Evolutionary conservation across 2,329 filamentous ascomycete species (phyloP).

Genomic region (Macrophomina pseudophaseolina): DNA sequence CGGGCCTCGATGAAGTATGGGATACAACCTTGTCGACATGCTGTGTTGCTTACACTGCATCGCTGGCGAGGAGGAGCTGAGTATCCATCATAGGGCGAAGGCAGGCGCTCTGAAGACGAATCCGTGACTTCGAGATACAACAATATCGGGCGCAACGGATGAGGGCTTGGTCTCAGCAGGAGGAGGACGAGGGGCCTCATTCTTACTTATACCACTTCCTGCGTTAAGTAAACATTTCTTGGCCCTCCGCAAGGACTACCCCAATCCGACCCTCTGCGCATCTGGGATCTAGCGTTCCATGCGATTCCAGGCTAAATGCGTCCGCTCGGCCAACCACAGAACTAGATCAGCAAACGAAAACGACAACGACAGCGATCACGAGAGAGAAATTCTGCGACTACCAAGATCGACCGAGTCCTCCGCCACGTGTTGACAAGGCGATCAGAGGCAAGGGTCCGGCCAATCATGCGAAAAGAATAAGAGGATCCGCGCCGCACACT

Average conservation of each 20-base stretch:
- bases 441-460: neutral
- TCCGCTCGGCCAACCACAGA: neutral
- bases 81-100: too few relatives aligned
- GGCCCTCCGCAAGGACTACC: neutral
- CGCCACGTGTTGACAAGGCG: conserved; percentile 12
- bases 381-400: neutral
- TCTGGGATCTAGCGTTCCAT: neutral
- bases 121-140: neutral
- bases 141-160: neutral
- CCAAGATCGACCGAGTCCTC: conserved; percentile 4
- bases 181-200: neutral
- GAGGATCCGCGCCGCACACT: neutral
- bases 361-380: neutral
- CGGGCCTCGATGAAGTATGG: neutral
- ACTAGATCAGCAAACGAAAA: neutral
- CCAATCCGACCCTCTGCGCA: conserved; percentile 7
- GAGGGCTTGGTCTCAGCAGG: neutral
- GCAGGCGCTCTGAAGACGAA: neutral
- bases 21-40: neutral
- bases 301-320: conserved; percentile 14
- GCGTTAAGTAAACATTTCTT: neutral
- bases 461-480: neutral
- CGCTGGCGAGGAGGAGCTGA: neutral
- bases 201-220: conserved; percentile 1
- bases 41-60: neutral